Evolutionary conservation across 176 grass and related monocot genomes (phyloP), one percentile per base, ranked within the genome.

Genomic region (Triticum urartu): DNA sequence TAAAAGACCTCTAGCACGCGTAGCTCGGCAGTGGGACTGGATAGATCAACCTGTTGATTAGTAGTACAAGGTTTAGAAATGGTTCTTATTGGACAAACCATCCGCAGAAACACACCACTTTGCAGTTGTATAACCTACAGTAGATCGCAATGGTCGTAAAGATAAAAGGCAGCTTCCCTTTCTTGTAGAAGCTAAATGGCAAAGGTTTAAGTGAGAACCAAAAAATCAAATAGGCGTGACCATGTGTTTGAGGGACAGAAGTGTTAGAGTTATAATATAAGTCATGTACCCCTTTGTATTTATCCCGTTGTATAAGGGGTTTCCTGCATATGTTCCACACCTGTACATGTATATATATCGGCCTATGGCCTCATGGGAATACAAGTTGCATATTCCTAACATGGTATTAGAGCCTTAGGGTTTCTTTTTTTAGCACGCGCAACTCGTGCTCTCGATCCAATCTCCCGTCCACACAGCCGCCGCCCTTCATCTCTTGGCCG

Each of bases 1-100:
- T 93, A 98, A 47, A 98, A 95, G 30, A 98, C 95, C 88, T 98
- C 91, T 50, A 98, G 83, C 64, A 98, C 88, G 38, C 95, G 91
- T 39, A 98, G 81, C 83, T 95, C 95, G 35, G 93, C 93, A 93
- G 82, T 72, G 78, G 91, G 88, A 86, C 85, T 94, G 70, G 95
- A 98, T 39, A 98, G 84, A 78, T 98, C 95, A 92, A 98, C 95
- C 95, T 98, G 82, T 54, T 73, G n/a, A 87, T 76, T 38, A 81
- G 68, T 60, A 59, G 54, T 12, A 64, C 40, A 33, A 68, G 75
- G 22, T 79, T 67, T 79, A 72, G 17, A 68, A 78, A 60, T 17
- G 7, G 12, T 59, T 59, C 24, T 79, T 87, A 69, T 17, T 78
- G 39, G 33, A 65, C 47, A 86, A 75, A 84, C 24, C 43, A 79